Evolutionary conservation across 345 rosid species (phyloP), one percentile per base, ranked within the genome.

Genomic region (Eucalyptus marginata): DNA sequence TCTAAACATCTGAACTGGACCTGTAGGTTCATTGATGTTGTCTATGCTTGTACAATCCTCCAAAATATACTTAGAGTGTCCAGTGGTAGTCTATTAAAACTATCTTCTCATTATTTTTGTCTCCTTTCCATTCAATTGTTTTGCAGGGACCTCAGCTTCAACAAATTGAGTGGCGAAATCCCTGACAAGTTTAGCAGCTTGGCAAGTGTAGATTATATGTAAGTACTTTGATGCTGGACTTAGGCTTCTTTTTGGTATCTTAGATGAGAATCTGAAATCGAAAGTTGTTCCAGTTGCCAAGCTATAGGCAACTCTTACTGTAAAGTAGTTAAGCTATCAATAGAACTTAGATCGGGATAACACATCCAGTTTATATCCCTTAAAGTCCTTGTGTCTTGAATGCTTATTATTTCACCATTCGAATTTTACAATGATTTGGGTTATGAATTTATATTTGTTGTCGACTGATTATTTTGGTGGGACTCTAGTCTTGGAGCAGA

Each of bases 121-220:
- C 86, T 86, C 79, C 40, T 58, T 87, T 81, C 46, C 59, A 25
- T 18, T 79, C 4, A 50, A 84, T 86, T 29, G 46, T 76, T 79
- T 25, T 50, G 24, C 87, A 58, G 87, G 47, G 87, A 85, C 62
- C 54, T 81, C 49, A 81, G 89, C 80, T 81, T 81, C 80, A 85
- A 88, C 58, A 88, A 47, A n/a, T 17, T 84, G 71, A 58, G 46
- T 29, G 89, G 89, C 8, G 1, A 1, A 84, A 84, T 88, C 43
- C 87, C 87, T 4, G 5, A 9, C 27, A 4, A 5, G 25, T 89
- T 43, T 64, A n/a, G 40, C 47, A 66, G 15, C 51, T 52, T 36
- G 40, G 18, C 0, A 6, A 2, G 3, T 0, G 27, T 79, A 13
- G 52, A 51, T 0, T 2, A 7, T 43, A 44, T 88, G 89, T 88